Percentiles rank a stretch among this genome's conserved stretches.
These are phyloP conservation scores for Yamadazyma philogaea DNA, from an alignment of 805 yeast genomes.

Conservation along the genomic window DNA sequence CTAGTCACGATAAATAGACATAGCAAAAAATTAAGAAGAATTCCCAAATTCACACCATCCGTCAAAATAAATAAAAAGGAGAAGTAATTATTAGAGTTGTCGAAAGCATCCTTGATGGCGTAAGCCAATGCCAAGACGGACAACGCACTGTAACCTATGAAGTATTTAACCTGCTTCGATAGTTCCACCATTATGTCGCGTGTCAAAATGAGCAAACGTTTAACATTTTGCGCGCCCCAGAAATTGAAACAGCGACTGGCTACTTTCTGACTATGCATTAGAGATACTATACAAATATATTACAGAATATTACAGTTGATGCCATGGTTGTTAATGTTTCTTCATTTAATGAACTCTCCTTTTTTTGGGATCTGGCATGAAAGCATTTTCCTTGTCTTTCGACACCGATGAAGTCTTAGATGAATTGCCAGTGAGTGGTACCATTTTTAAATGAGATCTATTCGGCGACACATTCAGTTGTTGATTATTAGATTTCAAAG, in stretches of 20 bases:
- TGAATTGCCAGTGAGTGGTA: not conserved
- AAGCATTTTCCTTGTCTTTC: slow-evolving; percentile 11
- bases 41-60: slow-evolving; percentile 27
- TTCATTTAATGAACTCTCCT: slow-evolving; percentile 10
- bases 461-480: slow-evolving; percentile 3
- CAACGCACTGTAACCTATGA: slow-evolving; percentile 18
- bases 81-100: slow-evolving; percentile 20
- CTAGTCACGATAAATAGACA: slow-evolving; percentile 20
- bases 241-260: not conserved
- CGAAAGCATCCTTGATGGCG: slow-evolving; percentile 22
- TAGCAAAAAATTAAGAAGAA: slow-evolving; percentile 25
- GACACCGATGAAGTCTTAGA: slow-evolving; percentile 8
- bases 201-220: slow-evolving; percentile 1
- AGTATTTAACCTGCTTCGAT: slow-evolving; percentile 15
- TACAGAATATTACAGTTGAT: not conserved
- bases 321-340: not conserved
- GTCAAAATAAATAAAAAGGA: slow-evolving; percentile 28
- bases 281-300: slow-evolving; percentile 1
- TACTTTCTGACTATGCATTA: not conserved
- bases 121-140: slow-evolving; percentile 20
- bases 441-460: slow-evolving; percentile 5
- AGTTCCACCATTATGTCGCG: slow-evolving; percentile 10
- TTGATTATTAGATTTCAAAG: slow-evolving; percentile 7
- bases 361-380: slow-evolving; percentile 11
- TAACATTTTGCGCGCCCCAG: too few relatives aligned